Evolutionary conservation across 345 rosid species (phyloP), one percentile per base, ranked within the genome.

Genomic region (Eucalyptus marginata): DNA sequence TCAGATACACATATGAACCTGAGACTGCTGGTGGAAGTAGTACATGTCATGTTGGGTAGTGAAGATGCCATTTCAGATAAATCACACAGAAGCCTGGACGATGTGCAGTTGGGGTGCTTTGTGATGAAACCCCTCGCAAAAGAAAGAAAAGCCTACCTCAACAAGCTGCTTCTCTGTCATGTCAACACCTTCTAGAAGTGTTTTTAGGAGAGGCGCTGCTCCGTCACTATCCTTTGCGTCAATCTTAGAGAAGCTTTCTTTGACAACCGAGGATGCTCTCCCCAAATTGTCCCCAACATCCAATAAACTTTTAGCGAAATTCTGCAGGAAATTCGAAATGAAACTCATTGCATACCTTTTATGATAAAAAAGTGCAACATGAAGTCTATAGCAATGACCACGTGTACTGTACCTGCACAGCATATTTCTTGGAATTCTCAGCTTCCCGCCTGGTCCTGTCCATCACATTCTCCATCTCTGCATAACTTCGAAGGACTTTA

Each of bases 151-250:
- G 44, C 24, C 88, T 91, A 97, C 99, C 95, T 94, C 96, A n/a
- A 84, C 92, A 87, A 98, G 94, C 90, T 97, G 99, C 91, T 97
- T 98, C 93, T 97, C 99, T 22, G 99, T 98, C 99, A 97, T 98
- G 89, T 96, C 99, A 91, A 98, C 99, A 71, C 99, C 99, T 91
- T 96, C 98, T 58, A 97, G 91, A 89, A 98, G 98, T 14, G 95
- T 96, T 90, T 94, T 94, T 51, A 98, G 92, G 47, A 97, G 94
- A 50, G 95, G 95, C 76, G 90, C 93, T 84, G 97, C 98, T 85
- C 96, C 96, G 27, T 90, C 87, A 16, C 94, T 68, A 89, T 95
- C 98, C 56, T 91, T 90, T 71, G 93, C 83, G 68, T 96, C 97
- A 7, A 97, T 88, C 92, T 97, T 96, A 10, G 95, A 87, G 86